These are phyloP conservation scores for Chalciporus piperatus DNA, from an alignment of 768 basidiomycete species.

Conservation along the genomic window DNA sequence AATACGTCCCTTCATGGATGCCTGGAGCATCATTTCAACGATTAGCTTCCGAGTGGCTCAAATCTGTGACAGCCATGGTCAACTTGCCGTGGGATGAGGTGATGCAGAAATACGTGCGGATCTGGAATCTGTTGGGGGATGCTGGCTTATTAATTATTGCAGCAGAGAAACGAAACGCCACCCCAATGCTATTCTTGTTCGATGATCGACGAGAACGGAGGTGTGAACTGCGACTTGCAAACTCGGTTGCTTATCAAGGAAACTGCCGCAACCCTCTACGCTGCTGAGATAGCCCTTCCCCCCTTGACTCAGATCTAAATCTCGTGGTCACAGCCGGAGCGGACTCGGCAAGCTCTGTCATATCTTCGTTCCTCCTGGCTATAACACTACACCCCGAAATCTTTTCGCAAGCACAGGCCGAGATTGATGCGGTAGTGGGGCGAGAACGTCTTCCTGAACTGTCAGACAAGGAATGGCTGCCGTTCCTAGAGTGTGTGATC, in stretches of 20 bases:
- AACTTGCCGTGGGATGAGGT: constrained; percentile 4
- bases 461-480: constrained; percentile 40
- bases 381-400: constrained; percentile 3
- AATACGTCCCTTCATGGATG: constrained; percentile 3
- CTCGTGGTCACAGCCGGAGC: neutral
- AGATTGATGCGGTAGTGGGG: neutral
- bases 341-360: constrained; percentile 1
- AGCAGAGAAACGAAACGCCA: neutral
- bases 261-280: constrained; percentile 3
- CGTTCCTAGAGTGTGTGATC: constrained; percentile 33
- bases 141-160: neutral
- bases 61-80: constrained; percentile 3
- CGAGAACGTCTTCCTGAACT: constrained; percentile 1
- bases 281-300: neutral
- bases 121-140: neutral
- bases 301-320: neutral
- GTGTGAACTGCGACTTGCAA: neutral
- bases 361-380: constrained; percentile 2
- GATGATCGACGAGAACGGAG: constrained; percentile 6
- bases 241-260: constrained; percentile 2
- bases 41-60: constrained; percentile 1
- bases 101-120: constrained; percentile 4
- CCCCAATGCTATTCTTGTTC: constrained; percentile 1
- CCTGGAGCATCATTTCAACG: constrained; percentile 4
- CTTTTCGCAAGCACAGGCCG: neutral